These are phyloP conservation scores for Metarhizium robertsii DNA, from an alignment of 2,329 filamentous ascomycete genomes.

Conservation along the genomic window DNA sequence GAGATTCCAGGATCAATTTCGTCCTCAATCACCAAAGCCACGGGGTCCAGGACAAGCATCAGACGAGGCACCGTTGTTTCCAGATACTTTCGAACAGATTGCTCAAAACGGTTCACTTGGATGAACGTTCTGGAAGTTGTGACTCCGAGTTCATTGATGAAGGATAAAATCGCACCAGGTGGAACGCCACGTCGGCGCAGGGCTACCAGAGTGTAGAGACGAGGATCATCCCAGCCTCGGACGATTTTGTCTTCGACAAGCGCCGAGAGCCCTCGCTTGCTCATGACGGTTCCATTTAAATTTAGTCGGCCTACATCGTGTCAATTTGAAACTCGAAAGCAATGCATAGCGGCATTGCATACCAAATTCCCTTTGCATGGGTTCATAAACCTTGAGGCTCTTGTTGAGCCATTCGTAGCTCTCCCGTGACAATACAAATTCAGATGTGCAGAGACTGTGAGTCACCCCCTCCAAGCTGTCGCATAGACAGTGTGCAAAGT, in stretches of 20 bases:
- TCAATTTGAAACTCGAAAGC: neutral
- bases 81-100: constrained; percentile 74
- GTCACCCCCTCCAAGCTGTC: constrained; percentile 65
- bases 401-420: constrained; percentile 90
- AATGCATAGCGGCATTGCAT: neutral
- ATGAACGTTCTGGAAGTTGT: constrained; percentile 75
- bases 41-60: constrained; percentile 80
- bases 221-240: constrained; percentile 82
- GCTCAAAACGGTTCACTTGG: constrained; percentile 70
- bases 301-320: constrained; percentile 36
- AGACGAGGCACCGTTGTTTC: constrained; percentile 81
- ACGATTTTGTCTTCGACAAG: constrained; percentile 69
- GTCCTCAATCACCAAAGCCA: constrained; percentile 75
- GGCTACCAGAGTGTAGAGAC: constrained; percentile 78
- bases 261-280: constrained; percentile 73
- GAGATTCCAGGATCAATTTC: constrained; percentile 34
- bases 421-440: constrained; percentile 74
- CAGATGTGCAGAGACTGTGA: constrained; percentile 76
- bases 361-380: constrained; percentile 70
- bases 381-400: constrained; percentile 71
- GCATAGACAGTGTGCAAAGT: constrained; percentile 83
- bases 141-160: constrained; percentile 84
- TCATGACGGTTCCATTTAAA: constrained; percentile 75
- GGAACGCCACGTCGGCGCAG: constrained; percentile 78
- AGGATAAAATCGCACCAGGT: constrained; percentile 77